Percentiles rank a stretch among this genome's conserved stretches.
These are phyloP conservation scores for Westerdykella aurantiaca DNA, from an alignment of 2,329 filamentous ascomycete genomes.

Conservation along the genomic window DNA sequence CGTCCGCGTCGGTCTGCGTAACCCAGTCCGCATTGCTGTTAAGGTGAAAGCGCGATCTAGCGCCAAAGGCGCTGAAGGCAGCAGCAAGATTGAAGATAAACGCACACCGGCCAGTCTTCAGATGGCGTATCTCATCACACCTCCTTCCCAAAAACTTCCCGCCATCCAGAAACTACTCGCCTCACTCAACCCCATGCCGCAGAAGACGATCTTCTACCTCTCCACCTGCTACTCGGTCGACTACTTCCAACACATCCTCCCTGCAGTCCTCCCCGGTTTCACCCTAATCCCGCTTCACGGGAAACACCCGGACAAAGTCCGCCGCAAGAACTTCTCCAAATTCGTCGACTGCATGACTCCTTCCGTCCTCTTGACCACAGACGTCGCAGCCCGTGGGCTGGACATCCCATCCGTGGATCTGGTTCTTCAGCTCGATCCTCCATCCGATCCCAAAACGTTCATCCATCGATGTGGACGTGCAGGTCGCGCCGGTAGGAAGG, in stretches of 20 bases:
- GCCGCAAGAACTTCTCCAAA: conserved; percentile 77
- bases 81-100: conserved; percentile 65
- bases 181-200: conserved; percentile 64
- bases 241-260: conserved; percentile 81
- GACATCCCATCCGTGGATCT: conserved; percentile 90
- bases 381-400: conserved; percentile 82
- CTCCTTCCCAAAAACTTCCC: conserved; percentile 74
- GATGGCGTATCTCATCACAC: conserved; percentile 75
- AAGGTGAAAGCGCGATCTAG: conserved; percentile 61
- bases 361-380: conserved; percentile 82
- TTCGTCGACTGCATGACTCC: conserved; percentile 72
- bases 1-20: conserved; percentile 82
- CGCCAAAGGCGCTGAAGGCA: conserved; percentile 42
- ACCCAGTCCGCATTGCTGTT: conserved; percentile 91
- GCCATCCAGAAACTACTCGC: conserved; percentile 65
- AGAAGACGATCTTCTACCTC: conserved; percentile 85
- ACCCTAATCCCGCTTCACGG: conserved; percentile 78
- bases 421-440: conserved; percentile 81
- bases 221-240: conserved; percentile 93
- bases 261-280: conserved; percentile 64
- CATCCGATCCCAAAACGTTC: conserved; percentile 81
- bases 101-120: conserved; percentile 87
- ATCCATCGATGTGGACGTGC: conserved; percentile 61
- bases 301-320: conserved; percentile 81
- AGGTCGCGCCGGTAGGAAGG: conserved; percentile 61